Evolutionary conservation across 805 yeast species (phyloP).

Genomic region (Yarrowia sp.): DNA sequence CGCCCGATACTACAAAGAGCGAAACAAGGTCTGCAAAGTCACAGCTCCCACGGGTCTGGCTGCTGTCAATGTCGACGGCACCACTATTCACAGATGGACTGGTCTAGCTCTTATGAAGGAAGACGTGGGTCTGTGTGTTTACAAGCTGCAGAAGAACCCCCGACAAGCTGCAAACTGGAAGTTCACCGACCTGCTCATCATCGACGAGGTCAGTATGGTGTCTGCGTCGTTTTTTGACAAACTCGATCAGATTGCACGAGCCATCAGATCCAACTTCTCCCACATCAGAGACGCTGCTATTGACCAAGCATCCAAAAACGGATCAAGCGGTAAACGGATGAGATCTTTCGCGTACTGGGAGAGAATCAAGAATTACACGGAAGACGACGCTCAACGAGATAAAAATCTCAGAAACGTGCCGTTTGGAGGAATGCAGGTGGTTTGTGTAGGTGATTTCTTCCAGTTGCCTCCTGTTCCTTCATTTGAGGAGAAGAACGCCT

Average conservation of each 20-base stretch:
- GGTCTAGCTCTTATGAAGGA: constrained; percentile 80
- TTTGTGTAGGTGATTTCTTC: constrained; percentile 89
- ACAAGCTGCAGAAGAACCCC: constrained; percentile 57
- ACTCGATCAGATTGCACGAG: constrained; percentile 70
- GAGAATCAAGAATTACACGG: not conserved
- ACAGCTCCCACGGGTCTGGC: constrained; percentile 98
- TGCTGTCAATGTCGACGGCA: constrained; percentile 89
- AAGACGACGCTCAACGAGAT: not conserved
- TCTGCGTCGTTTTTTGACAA: constrained; percentile 78
- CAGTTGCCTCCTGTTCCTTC: constrained; percentile 84
- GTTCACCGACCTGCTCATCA: constrained; percentile 68
- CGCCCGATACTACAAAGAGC: not conserved
- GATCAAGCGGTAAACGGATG: no score
- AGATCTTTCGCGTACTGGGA: no score
- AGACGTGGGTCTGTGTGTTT: constrained; percentile 43
- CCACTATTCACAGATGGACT: constrained; percentile 81
- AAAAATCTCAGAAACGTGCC: constrained; percentile 54
- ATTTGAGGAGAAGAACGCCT: constrained; percentile 5
- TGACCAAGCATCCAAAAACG: no score
- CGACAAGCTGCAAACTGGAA: constrained; percentile 64
- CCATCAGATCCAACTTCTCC: constrained; percentile 49
- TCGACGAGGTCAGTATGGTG: constrained; percentile 95
- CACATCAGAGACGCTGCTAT: not conserved
- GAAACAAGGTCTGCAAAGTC: constrained; percentile 64
- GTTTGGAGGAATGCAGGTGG: constrained; percentile 89